Base-by-base conservation (phyloP, 1,284 basidiomycete genomes). In the Marasmius fiardii region DNA sequence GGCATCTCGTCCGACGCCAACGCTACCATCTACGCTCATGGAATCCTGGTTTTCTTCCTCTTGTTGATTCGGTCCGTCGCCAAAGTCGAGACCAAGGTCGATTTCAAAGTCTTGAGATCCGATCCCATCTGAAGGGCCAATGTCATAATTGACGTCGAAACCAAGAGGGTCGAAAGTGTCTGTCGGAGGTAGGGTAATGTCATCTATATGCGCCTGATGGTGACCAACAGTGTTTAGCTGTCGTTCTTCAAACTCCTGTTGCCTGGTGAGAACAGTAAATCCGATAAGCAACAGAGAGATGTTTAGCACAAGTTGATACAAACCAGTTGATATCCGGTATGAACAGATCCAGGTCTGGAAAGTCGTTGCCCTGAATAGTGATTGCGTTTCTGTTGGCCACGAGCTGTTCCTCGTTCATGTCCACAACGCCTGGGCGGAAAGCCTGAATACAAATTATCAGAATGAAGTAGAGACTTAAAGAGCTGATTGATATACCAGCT, bases 401-500 rank as follows among this genome's bases (percentile, higher is more conserved):
- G 4, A 96, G 80, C 72, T 97, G 94, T 62, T 97, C 93, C 66
- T 94, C 92, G 16, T 94, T 93, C 82, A 98, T 86, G 73, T 98
- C 95, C 53, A 96, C 94, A 8, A 94, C 74, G 59, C 94, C 94
- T 18, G 94, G 92, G 58, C 93, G 88, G 74, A 96, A 96, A 3
- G 94, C 93, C 92, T 93, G 62, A 20, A 61, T 21, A 60, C 54
- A 33, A 44, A 31, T 12, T 10, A 12, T 20, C n/a, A 16, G 48
- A n/a, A 28, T 23, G 45, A 43, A 14, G 34, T 35, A 16, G 28
- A 24, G 28, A 24, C 18, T 24, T 39, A 18, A 43, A 10, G 24
- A 21, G 18, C 20, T 52, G n/a, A 39, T 37, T 12, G 33, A 57
- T 73, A 34, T 56, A 92, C 94, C 86, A 97, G 91, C 70, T 96